Percentiles rank a stretch among this genome's conserved stretches.
Evolutionary conservation across 2,329 filamentous ascomycete genomes (phyloP).

Genomic region (Clonostachys sp.): DNA sequence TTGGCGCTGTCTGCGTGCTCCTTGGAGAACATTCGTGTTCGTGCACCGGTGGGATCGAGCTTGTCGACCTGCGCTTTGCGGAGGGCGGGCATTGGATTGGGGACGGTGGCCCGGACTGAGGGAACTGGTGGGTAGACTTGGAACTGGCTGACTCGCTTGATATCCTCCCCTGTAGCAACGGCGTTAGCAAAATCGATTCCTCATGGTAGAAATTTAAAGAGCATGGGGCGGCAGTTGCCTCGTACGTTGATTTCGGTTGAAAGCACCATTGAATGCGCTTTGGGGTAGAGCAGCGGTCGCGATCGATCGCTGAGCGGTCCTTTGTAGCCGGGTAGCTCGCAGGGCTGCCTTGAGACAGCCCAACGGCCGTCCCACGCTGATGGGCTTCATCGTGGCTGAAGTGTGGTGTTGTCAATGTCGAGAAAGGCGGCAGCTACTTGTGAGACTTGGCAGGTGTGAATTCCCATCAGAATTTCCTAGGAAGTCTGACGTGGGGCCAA

Average conservation of each 20-base stretch:
- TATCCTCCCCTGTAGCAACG: constrained; percentile 21
- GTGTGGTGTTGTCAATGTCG: too few species aligned
- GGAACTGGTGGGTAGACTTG: constrained; percentile 51
- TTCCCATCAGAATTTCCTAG: neutral
- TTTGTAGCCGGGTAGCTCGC: constrained; percentile 51
- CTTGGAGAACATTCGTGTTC: constrained; percentile 75
- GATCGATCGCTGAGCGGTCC: constrained; percentile 37
- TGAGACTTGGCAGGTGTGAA: too few species aligned
- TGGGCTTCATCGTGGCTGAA: constrained; percentile 52
- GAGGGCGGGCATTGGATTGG: constrained; percentile 65
- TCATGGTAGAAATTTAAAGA: too few species aligned
- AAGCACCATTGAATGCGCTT: constrained; percentile 13
- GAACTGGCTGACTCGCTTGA: constrained; percentile 32
- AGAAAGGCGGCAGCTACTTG: too few species aligned
- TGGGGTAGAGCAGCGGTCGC: constrained; percentile 27
- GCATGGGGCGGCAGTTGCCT: neutral
- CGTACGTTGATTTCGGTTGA: constrained; percentile 28
- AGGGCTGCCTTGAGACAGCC: constrained; percentile 65
- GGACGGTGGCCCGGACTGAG: constrained; percentile 49
- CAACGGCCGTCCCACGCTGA: constrained; percentile 59
- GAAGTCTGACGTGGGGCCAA: neutral
- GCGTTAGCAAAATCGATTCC: neutral
- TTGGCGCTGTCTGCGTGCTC: constrained; percentile 74
- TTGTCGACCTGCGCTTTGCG: constrained; percentile 63
- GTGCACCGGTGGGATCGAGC: constrained; percentile 82